Conservation (phyloP, 2,329 filamentous ascomycete species). For the Sarocladiaceae sp. region DNA sequence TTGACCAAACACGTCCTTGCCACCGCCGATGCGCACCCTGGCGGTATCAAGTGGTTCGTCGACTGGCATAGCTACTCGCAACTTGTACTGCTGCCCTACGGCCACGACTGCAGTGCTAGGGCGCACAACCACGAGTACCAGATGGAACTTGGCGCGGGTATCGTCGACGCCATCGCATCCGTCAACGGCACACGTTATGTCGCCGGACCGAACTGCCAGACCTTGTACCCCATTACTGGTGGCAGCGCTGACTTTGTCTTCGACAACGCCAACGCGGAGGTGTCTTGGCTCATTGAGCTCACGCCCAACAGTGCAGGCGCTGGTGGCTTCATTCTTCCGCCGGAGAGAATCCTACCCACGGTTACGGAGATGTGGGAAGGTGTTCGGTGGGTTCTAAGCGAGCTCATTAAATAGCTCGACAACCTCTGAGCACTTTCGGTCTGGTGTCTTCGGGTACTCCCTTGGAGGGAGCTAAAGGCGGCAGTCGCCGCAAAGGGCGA, state of each 20-base stretch:
- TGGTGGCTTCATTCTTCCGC: conserved; percentile 16
- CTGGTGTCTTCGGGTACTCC: too few species aligned
- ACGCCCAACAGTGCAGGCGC: conserved; percentile 11
- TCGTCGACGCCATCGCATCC: conserved; percentile 33
- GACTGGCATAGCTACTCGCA: conserved; percentile 57
- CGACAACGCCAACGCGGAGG: conserved; percentile 15
- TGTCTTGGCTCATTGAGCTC: conserved; percentile 18
- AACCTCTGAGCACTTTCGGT: too few species aligned
- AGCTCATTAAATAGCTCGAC: too few species aligned
- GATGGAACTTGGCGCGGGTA: conserved; percentile 28
- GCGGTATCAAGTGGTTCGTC: conserved; percentile 48
- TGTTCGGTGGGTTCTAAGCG: conserved; percentile 2
- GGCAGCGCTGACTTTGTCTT: conserved; percentile 16
- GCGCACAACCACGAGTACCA: conserved; percentile 39
- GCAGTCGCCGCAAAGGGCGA: too few species aligned
- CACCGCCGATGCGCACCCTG: conserved; percentile 37
- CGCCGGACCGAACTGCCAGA: conserved; percentile 16
- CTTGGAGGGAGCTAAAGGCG: too few species aligned
- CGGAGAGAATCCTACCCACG: conserved; percentile 16
- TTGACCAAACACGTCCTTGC: conserved; percentile 42
- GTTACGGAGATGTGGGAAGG: conserved; percentile 19
- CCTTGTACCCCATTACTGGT: conserved; percentile 16
- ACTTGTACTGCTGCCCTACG: conserved; percentile 48
- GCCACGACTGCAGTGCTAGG: conserved; percentile 40
- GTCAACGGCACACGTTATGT: conserved; percentile 11